Conservation (phyloP, 2,329 filamentous ascomycete genomes). For the Pyrenophora graminea region DNA sequence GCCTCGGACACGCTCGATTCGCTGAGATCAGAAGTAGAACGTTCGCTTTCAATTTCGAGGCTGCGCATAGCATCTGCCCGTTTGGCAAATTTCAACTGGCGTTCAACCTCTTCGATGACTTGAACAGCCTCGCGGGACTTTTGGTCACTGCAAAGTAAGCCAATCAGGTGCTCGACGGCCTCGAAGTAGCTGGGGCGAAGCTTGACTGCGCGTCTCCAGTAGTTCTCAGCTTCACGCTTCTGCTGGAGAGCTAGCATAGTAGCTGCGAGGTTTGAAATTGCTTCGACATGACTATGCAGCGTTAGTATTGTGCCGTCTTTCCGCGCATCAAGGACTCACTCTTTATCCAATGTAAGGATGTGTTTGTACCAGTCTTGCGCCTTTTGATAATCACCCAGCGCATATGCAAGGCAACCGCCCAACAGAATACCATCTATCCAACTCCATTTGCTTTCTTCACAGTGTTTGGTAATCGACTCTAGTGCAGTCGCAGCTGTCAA, state of each 20-base stretch:
- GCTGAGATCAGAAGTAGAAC: conserved; percentile 63
- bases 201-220: conserved; percentile 85
- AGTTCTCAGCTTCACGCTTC: conserved; percentile 79
- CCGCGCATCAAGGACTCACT: conserved; percentile 45
- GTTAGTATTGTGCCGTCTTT: conserved; percentile 11
- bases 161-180: conserved; percentile 91
- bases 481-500: conserved; percentile 45
- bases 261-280: conserved; percentile 89
- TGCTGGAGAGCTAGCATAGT: conserved; percentile 82
- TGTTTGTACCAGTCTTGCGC: conserved; percentile 75
- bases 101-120: conserved; percentile 84
- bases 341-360: conserved; percentile 62
- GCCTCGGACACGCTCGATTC: conserved; percentile 58
- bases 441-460: conserved; percentile 48
- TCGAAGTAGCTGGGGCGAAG: conserved; percentile 88
- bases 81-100: conserved; percentile 61
- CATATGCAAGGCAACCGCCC: conserved; percentile 89
- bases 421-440: conserved; percentile 95
- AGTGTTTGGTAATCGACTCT: conserved; percentile 43
- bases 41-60: conserved; percentile 62
- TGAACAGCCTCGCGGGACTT: conserved; percentile 82
- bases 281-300: conserved; percentile 76
- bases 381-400: conserved; percentile 79
- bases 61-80: conserved; percentile 53
- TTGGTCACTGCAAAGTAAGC: conserved; percentile 79